Base-by-base conservation (phyloP, 208 protist genomes). In the Novymonas esmeraldas region DNA sequence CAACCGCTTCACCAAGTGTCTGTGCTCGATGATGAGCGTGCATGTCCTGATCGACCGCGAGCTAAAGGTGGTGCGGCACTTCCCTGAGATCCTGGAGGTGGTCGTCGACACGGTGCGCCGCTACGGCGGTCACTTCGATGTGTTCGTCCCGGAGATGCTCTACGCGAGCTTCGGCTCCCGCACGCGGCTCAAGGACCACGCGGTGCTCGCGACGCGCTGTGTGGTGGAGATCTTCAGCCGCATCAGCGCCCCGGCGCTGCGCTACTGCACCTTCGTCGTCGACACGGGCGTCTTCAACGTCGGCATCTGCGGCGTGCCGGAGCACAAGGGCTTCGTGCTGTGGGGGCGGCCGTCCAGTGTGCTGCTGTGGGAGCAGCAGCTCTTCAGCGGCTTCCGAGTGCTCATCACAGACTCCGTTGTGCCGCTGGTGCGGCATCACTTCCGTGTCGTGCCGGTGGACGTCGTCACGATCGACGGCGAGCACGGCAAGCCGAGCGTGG, bases 121-220 rank as follows among this genome's bases (percentile, higher is more conserved):
- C 39, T 89, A 83, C 67, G 72, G 70, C 62, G 79, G 77, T 16
- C 31, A 45, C 26, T 73, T 78, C 26, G 79, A 89, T 56, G 44
- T 81, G 2, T 73, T 83, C 33, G 34, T 50, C 45, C 70, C 82
- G 1, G 79, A 82, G 63, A 59, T 81, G 26, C 48, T 89, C 36
- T 70, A 78, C 58, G 39, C 77, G 31, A 82, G 60, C 36, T 81
- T 85, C 58, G 72, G 78, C 26, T 76, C 64, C 5, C 64, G 70
- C 11, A 34, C 33, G 16, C 31, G 26, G 6, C 62, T 64, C 48
- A 62, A 81, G 36, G 64, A 74, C 41, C 73, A 82, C 34, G 76
- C 73, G 1, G n/a, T 83, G 24, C 29, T 76, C 6, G 79, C 73
- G 18, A 83, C 70, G 0, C 52, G 60, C 14, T 89, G 71, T 28